Evolutionary conservation across 345 rosid genomes (phyloP).

Genomic region (Eucalyptus cloeziana): DNA sequence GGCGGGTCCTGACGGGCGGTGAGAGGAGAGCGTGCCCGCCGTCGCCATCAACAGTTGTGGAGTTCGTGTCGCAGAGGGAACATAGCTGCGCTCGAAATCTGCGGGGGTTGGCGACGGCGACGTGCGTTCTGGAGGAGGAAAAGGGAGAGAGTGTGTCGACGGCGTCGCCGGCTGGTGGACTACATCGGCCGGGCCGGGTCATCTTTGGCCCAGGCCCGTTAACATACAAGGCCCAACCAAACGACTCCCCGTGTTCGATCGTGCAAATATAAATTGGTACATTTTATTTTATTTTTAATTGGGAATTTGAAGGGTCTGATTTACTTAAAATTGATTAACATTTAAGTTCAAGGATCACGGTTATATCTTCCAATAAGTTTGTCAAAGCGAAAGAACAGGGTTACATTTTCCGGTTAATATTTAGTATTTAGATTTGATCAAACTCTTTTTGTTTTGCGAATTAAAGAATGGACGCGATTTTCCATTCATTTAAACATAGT

Average conservation of each 20-base stretch:
- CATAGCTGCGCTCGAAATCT: neutral
- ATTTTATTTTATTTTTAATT: too few relatives aligned
- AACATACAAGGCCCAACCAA: neutral
- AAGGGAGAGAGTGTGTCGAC: neutral
- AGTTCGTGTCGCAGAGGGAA: neutral
- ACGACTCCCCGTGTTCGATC: neutral
- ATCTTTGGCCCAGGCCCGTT: neutral
- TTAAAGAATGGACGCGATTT: neutral
- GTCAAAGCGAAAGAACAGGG: neutral
- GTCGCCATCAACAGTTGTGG: neutral
- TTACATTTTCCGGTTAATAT: neutral
- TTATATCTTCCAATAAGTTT: neutral
- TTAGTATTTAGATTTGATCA: neutral
- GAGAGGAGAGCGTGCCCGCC: neutral
- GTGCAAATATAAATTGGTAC: neutral
- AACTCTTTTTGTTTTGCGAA: fast-evolving
- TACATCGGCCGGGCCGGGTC: neutral
- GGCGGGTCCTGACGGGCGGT: neutral
- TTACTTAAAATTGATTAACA: neutral
- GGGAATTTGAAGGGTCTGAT: neutral
- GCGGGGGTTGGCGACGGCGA: neutral
- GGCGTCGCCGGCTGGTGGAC: neutral
- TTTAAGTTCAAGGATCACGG: neutral
- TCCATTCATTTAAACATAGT: neutral
- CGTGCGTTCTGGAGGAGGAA: neutral